Conservation (phyloP, 345 rosid species). For the Odontarrhena argentea region DNA sequence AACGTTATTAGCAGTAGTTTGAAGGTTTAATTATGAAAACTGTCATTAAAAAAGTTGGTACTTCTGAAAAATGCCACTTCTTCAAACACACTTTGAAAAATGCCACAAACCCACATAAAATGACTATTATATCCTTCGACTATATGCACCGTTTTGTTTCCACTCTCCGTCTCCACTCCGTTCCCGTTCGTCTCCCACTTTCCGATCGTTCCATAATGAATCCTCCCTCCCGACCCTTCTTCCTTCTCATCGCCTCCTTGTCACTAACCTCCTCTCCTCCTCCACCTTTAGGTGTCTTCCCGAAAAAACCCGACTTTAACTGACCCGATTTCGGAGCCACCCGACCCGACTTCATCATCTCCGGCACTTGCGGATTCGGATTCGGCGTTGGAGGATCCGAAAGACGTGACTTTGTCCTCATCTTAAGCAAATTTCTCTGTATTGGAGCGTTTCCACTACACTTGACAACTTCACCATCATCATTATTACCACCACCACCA, state of each 20-base stretch:
- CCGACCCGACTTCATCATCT: slow-evolving; percentile 36
- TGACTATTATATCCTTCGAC: too few species aligned
- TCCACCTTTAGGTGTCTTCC: slow-evolving; percentile 15
- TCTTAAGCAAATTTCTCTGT: slow-evolving; percentile 41
- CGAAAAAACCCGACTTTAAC: slow-evolving; percentile 43
- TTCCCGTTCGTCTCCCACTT: slow-evolving; percentile 48
- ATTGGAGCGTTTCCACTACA: slow-evolving; percentile 47
- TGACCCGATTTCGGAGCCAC: slow-evolving; percentile 32
- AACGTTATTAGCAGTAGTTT: too few species aligned
- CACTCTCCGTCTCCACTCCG: slow-evolving; percentile 49
- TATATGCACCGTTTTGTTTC: too few species aligned
- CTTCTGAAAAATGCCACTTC: too few species aligned
- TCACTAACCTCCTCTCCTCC: slow-evolving; percentile 43
- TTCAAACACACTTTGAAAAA: too few species aligned
- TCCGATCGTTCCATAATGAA: slow-evolving; percentile 40
- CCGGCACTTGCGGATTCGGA: neutral
- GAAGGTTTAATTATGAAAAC: too few species aligned
- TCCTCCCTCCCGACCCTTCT: slow-evolving; percentile 47
- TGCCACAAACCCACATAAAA: too few species aligned
- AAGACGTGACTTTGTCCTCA: slow-evolving; percentile 44
- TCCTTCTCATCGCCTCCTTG: slow-evolving; percentile 39
- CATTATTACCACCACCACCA: too few species aligned
- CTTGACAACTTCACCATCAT: slow-evolving; percentile 45
- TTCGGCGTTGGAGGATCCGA: slow-evolving; percentile 39
- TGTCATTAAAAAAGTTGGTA: too few species aligned